These are phyloP conservation scores for Aspergillus vadensis DNA, from an alignment of 2,329 filamentous ascomycete genomes.

Conservation along the genomic window DNA sequence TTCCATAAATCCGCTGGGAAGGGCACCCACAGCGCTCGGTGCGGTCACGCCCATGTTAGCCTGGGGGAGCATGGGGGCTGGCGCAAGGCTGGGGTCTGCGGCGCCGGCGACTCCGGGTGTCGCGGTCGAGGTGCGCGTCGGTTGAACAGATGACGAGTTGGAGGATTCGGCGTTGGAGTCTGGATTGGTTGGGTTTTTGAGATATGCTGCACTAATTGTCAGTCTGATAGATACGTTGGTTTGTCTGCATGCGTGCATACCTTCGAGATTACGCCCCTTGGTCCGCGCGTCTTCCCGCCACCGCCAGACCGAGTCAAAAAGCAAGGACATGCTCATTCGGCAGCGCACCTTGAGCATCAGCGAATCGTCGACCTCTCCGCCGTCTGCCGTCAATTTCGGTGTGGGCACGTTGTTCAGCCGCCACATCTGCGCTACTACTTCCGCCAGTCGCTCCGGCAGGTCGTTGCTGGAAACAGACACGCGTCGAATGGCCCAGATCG, in stretches of 20 bases:
- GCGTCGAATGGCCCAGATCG: slow-evolving; percentile 60
- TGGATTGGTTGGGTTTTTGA: slow-evolving; percentile 84
- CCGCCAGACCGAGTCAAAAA: slow-evolving; percentile 68
- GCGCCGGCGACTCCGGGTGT: slow-evolving; percentile 38
- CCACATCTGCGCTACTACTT: slow-evolving; percentile 68
- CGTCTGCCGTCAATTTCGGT: slow-evolving; percentile 30
- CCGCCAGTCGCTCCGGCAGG: slow-evolving; percentile 63
- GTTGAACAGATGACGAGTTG: slow-evolving; percentile 60
- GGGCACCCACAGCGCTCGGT: slow-evolving; percentile 25
- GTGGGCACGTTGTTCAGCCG: slow-evolving; percentile 47
- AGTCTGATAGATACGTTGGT: slow-evolving; percentile 6
- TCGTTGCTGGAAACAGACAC: slow-evolving; percentile 66
- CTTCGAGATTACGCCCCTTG: slow-evolving; percentile 70
- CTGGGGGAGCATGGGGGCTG: slow-evolving; percentile 38
- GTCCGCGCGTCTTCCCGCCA: slow-evolving; percentile 69
- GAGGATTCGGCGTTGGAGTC: slow-evolving; percentile 76
- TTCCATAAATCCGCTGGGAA: slow-evolving; percentile 60
- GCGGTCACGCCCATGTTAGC: slow-evolving; percentile 34
- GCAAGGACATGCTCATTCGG: slow-evolving; percentile 67
- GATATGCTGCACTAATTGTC: slow-evolving; percentile 53
- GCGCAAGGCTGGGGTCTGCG: slow-evolving; percentile 49
- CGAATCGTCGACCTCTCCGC: slow-evolving; percentile 43
- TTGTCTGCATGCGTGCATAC: slow-evolving; percentile 52
- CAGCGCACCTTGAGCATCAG: slow-evolving; percentile 66
- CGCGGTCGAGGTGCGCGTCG: slow-evolving; percentile 39